These are phyloP conservation scores for Protomyces lactucae-debilis DNA, from an alignment of 1,139 yeast genomes.

Conservation along the genomic window DNA sequence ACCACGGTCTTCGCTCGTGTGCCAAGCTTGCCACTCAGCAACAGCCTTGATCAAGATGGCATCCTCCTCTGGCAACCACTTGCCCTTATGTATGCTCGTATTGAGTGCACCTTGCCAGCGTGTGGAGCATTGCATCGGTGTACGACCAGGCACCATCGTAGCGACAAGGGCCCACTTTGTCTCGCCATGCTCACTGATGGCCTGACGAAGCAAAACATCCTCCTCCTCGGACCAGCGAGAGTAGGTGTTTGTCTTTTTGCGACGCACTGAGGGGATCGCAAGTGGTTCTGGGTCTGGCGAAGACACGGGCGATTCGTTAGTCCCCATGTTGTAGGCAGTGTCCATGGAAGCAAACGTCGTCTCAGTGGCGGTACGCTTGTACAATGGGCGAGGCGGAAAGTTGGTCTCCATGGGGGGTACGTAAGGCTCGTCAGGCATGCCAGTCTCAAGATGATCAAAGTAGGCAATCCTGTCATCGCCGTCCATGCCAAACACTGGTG, in stretches of 20 bases:
- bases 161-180: conserved; percentile 24
- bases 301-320: conserved; percentile 5
- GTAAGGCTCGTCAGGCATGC: conserved; percentile 23
- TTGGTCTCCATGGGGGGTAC: conserved; percentile 16
- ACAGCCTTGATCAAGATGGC: conserved; percentile 24
- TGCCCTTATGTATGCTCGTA: conserved; percentile 25
- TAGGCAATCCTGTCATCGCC: neutral
- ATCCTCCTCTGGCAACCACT: conserved; percentile 26
- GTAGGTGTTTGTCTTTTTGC: conserved; percentile 11
- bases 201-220: conserved; percentile 13
- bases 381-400: conserved; percentile 11
- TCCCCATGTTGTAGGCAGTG: neutral
- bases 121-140: conserved; percentile 28
- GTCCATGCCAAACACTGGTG: conserved; percentile 10
- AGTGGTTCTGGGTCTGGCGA: neutral
- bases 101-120: conserved; percentile 28
- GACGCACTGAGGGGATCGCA: neutral
- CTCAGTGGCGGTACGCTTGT: neutral
- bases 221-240: conserved; percentile 23
- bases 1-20: conserved; percentile 10
- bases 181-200: conserved; percentile 21
- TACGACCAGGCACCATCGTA: conserved; percentile 26
- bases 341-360: neutral
- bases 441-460: conserved; percentile 1
- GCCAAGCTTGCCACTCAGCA: conserved; percentile 27